Conservation (phyloP, 306 rosid species). For the Crotalaria pallida region DNA sequence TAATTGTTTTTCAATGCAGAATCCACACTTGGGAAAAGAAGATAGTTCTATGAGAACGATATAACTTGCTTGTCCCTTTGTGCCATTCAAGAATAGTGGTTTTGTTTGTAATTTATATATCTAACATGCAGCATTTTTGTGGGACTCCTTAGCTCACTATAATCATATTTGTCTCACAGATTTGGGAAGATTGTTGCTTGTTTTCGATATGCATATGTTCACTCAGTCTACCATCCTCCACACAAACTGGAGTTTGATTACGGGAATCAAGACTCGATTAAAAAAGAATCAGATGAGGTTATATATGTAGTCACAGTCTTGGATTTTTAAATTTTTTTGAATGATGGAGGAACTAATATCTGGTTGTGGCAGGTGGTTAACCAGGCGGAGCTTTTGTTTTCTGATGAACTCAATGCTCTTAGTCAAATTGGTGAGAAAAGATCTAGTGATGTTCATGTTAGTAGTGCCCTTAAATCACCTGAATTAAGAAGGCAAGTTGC, state of each 20-base stretch:
- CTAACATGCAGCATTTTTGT: background rate
- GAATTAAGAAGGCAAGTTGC: slow-evolving; percentile 55
- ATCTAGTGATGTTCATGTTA: slow-evolving; percentile 26
- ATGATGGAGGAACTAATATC: slow-evolving; percentile 13
- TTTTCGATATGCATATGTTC: slow-evolving; percentile 90
- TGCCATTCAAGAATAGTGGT: slow-evolving; percentile 11
- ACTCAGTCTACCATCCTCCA: slow-evolving; percentile 86
- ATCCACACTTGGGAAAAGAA: background rate
- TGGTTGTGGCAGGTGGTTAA: slow-evolving; percentile 60
- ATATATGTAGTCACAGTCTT: slow-evolving; percentile 24
- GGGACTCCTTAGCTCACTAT: slow-evolving; percentile 17
- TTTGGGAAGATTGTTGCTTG: slow-evolving; percentile 96
- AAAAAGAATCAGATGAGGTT: slow-evolving; percentile 74
- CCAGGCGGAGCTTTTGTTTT: slow-evolving; percentile 69
- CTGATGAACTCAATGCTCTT: slow-evolving; percentile 74
- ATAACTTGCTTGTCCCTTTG: background rate
- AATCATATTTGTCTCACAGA: slow-evolving; percentile 34
- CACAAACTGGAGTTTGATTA: slow-evolving; percentile 53
- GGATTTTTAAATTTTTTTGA: slow-evolving; percentile 10
- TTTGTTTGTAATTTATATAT: background rate
- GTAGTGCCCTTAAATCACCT: slow-evolving; percentile 37
- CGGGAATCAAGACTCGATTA: slow-evolving; percentile 79
- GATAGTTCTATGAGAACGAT: slow-evolving; percentile 14
- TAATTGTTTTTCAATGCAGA: background rate
- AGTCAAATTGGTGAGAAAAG: slow-evolving; percentile 59